phyloP scores from a whole-genome alignment of 208 protist species.

The Leishmania mexicana region DNA sequence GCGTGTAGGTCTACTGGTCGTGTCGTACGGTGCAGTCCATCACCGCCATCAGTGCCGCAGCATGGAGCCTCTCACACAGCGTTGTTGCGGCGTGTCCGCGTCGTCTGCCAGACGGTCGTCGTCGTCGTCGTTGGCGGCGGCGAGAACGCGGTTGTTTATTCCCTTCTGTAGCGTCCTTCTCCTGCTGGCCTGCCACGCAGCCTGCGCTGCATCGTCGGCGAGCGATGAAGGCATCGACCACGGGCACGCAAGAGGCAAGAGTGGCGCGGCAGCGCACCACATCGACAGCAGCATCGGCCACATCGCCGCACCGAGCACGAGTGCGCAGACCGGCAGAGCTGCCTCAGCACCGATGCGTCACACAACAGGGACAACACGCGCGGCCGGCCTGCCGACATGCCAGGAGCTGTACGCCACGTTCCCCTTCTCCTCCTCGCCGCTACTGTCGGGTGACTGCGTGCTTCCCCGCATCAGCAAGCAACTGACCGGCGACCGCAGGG shows the following conservation, averaged over 20 bases:
- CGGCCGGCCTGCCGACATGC: background rate
- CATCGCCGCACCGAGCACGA: background rate
- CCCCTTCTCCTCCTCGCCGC: background rate
- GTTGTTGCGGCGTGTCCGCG: background rate
- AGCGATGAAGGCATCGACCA: background rate
- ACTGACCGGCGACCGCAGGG: background rate
- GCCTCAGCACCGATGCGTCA: background rate
- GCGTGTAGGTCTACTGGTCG: no score
- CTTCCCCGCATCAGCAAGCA: constrained; percentile 2
- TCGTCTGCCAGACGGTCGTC: background rate
- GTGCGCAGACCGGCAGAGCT: background rate
- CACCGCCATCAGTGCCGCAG: background rate
- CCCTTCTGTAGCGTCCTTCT: background rate
- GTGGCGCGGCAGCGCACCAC: background rate
- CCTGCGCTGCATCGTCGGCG: background rate
- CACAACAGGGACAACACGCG: background rate
- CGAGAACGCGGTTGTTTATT: background rate
- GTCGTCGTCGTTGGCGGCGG: background rate
- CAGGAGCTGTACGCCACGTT: constrained; percentile 1
- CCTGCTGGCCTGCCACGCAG: background rate
- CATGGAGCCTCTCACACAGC: background rate
- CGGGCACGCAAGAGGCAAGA: background rate
- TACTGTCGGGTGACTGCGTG: background rate
- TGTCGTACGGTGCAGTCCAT: background rate
- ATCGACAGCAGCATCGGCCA: background rate